Percentiles rank a stretch among this genome's conserved stretches.
Evolutionary conservation across 768 basidiomycete genomes (phyloP).

Genomic region (Dacryopinax spathularia): DNA sequence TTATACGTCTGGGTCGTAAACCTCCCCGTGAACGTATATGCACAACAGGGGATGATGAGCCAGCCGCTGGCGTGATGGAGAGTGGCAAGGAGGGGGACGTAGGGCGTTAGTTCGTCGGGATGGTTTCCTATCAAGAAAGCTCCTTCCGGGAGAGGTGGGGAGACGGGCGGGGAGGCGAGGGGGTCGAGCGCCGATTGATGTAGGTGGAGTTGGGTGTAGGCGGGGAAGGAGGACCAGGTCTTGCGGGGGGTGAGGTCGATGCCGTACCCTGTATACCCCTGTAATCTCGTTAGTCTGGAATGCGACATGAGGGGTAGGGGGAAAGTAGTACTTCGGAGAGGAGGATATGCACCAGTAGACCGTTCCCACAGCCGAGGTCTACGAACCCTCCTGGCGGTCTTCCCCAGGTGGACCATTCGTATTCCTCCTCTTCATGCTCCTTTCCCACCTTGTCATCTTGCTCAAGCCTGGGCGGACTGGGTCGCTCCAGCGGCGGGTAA

Average conservation of each 20-base stretch:
- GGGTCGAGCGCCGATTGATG: slow-evolving; percentile 58
- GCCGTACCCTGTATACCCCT: slow-evolving; percentile 69
- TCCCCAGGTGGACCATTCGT: slow-evolving; percentile 58
- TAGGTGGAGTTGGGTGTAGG: slow-evolving; percentile 43
- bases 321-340: slow-evolving; percentile 39
- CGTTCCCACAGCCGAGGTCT: slow-evolving; percentile 92
- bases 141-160: slow-evolving; percentile 29
- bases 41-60: slow-evolving; percentile 79
- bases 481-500: slow-evolving; percentile 26
- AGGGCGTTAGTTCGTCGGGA: slow-evolving; percentile 91
- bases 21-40: slow-evolving; percentile 45
- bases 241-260: slow-evolving; percentile 73
- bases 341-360: slow-evolving; percentile 79
- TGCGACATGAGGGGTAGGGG: too few relatives aligned
- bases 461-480: not conserved
- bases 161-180: slow-evolving; percentile 12
- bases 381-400: slow-evolving; percentile 74
- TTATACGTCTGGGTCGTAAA: not conserved
- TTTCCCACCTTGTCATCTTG: too few relatives aligned
- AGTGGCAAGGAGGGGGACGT: slow-evolving; percentile 73
- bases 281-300: not conserved
- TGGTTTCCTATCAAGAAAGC: slow-evolving; percentile 87
- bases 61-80: slow-evolving; percentile 48
- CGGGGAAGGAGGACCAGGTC: slow-evolving; percentile 72
- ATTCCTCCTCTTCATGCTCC: slow-evolving; percentile 17